phyloP scores from a whole-genome alignment of 352 stramenopile species.

The Pythium chondricola region DNA sequence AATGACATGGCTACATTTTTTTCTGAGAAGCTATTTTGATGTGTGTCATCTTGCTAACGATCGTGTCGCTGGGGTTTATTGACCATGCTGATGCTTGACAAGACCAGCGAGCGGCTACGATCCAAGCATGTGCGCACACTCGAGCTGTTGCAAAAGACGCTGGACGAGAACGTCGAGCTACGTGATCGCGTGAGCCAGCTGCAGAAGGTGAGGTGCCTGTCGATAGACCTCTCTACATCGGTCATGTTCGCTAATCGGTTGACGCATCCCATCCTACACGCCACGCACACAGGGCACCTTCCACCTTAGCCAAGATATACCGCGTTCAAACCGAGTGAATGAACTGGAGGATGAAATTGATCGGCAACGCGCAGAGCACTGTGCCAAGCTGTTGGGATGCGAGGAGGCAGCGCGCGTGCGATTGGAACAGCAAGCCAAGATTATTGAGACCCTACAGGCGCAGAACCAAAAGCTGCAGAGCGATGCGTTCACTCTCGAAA shows the following conservation, averaged over 20 bases:
- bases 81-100: slow-evolving; percentile 44
- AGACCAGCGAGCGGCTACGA: slow-evolving; percentile 56
- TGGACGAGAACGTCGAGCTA: slow-evolving; percentile 72
- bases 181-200: slow-evolving; percentile 35
- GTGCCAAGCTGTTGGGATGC: slow-evolving; percentile 23
- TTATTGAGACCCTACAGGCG: slow-evolving; percentile 25
- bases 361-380: slow-evolving; percentile 39
- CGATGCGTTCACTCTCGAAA: slow-evolving; percentile 41
- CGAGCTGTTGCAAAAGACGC: slow-evolving; percentile 70
- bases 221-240: too few species aligned
- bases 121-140: slow-evolving; percentile 79
- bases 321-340: slow-evolving; percentile 31
- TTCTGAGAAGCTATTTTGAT: slow-evolving; percentile 1
- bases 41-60: too few species aligned
- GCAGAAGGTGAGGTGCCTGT: slow-evolving; percentile 28
- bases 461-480: slow-evolving; percentile 51
- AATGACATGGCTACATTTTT: slow-evolving; percentile 22
- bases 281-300: slow-evolving; percentile 41
- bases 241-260: too few species aligned
- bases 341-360: slow-evolving; percentile 64
- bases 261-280: too few species aligned
- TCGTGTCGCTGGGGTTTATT: too few species aligned
- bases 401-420: slow-evolving; percentile 28
- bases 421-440: slow-evolving; percentile 22
- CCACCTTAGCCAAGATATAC: slow-evolving; percentile 31